Percentiles rank a stretch among this genome's conserved stretches.
Evolutionary conservation across 805 yeast genomes (phyloP).

Genomic region (Suhomyces canberraensis): DNA sequence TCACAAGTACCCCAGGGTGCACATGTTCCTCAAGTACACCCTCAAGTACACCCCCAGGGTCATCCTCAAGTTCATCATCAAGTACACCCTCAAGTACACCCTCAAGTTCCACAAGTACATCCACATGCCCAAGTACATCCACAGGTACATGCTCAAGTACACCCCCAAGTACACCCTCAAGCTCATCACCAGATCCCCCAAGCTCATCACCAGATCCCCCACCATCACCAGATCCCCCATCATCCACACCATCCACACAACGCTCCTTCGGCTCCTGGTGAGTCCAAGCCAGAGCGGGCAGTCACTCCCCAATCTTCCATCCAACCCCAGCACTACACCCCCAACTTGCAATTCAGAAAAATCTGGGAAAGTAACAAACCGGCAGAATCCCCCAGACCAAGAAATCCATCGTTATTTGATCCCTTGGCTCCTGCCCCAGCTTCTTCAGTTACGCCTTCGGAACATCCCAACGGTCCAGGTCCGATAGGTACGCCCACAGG

Average conservation of each 20-base stretch:
- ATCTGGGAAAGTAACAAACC: constrained; percentile 26
- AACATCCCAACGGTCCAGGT: background rate
- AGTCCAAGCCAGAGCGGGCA: constrained; percentile 2
- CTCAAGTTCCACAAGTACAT: constrained; percentile 2
- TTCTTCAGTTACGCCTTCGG: too few relatives aligned
- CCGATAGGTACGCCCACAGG: too few relatives aligned
- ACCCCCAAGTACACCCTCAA: constrained; percentile 3
- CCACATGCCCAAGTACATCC: constrained; percentile 2
- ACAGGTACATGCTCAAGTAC: constrained; percentile 3
- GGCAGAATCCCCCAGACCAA: constrained; percentile 19
- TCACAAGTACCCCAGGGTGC: constrained; percentile 3
- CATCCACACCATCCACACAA: constrained; percentile 7
- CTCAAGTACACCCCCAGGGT: constrained; percentile 1
- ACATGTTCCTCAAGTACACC: background rate
- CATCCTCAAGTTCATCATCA: constrained; percentile 5
- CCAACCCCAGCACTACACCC: constrained; percentile 21
- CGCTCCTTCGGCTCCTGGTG: constrained; percentile 1
- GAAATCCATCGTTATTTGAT: constrained; percentile 49
- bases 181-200: constrained; percentile 4
- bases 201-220: constrained; percentile 4
- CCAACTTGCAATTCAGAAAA: constrained; percentile 32
- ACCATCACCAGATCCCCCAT: constrained; percentile 5
- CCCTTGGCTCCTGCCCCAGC: constrained; percentile 37
- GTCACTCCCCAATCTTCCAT: constrained; percentile 4
- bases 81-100: constrained; percentile 2